Evolutionary conservation across 2,329 filamentous ascomycete genomes (phyloP), one percentile per base, ranked within the genome.

Genomic region (Curvularia sp.): DNA sequence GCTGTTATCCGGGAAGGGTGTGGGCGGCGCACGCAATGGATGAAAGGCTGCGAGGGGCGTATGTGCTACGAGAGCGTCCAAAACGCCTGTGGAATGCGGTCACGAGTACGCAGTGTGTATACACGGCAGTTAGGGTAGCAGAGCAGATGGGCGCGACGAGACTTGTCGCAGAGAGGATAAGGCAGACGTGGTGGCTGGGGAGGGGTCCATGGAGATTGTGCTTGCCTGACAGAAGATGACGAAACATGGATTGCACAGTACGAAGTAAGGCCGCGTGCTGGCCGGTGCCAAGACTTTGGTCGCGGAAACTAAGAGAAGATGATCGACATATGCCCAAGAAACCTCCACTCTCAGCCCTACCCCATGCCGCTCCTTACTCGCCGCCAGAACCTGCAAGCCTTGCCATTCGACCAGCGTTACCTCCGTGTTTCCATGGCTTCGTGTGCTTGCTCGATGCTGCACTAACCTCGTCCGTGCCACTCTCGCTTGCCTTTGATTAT

Each of bases 251-350:
- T 50, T 50, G 39, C 39, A 25, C 39, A 36, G 43, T 47, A 32
- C 39, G 5, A 28, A 36, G 51, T 49, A 38, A 45, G 30, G 39
- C 32, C 49, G 49, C 53, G 39, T 55, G 43, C 55, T 55, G 53
- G 48, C 57, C 57, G 53, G 42, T 55, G 61, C 54, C 57, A 64
- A 58, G 55, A 36, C 49, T 36, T 39, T 46, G 18, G 53, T 53
- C 50, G 55, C 59, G 48, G 60, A 50, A 51, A 57, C 60, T 55
- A 61, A 45, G 64, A 69, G 68, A 71, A 71, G 58, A 58, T 60
- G 64, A 66, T 71, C 67, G 68, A 64, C 66, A 51, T 36, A 47
- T 41, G 43, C 46, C 42, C 42, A 28, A 27, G 42, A 45, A 21
- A 59, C 53, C 53, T 55, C 57, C 54, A 59, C 58, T 52, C 62